Percentiles rank a stretch among this genome's conserved stretches.
phyloP scores from a whole-genome alignment of 441 rosid genomes.

The Bocquillonia castaneifolia region DNA sequence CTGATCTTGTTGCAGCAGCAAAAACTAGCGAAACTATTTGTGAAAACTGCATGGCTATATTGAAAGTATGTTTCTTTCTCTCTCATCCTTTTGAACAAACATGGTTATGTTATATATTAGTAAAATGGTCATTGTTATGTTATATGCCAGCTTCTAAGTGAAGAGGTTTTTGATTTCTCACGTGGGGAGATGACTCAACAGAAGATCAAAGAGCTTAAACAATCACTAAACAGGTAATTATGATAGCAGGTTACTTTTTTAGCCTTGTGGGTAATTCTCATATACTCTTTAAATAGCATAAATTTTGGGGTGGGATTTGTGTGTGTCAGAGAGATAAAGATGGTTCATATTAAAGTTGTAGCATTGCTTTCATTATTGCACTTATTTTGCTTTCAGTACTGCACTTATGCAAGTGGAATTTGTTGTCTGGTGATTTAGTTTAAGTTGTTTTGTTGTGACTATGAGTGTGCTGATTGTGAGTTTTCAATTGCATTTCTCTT shows the following conservation, averaged over 20 bases:
- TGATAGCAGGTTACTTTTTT: background rate
- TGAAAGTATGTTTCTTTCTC: conserved; percentile 55
- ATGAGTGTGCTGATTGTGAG: background rate
- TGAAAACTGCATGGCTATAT: conserved; percentile 96
- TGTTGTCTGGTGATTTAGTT: background rate
- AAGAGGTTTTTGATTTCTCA: conserved; percentile 99
- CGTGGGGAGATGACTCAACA: conserved; percentile 99
- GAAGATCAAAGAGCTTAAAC: conserved; percentile 97
- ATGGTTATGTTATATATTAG: background rate
- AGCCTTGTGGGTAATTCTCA: background rate
- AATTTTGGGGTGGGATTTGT: background rate
- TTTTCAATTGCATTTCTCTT: background rate
- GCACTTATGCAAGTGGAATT: background rate
- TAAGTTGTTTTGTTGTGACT: background rate
- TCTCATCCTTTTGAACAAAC: background rate
- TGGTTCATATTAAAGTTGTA: background rate
- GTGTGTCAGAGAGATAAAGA: background rate
- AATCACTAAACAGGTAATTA: conserved; percentile 81
- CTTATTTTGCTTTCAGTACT: background rate
- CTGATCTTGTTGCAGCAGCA: conserved; percentile 99
- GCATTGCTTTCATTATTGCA: background rate
- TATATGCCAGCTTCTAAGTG: conserved; percentile 78
- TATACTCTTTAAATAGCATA: background rate
- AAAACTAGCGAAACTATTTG: conserved; percentile 99
- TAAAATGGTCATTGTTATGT: conserved; percentile 28